Percentiles rank a stretch among this genome's conserved stretches.
phyloP scores from a whole-genome alignment of 805 yeast species.

The Candida hispaniensis region DNA sequence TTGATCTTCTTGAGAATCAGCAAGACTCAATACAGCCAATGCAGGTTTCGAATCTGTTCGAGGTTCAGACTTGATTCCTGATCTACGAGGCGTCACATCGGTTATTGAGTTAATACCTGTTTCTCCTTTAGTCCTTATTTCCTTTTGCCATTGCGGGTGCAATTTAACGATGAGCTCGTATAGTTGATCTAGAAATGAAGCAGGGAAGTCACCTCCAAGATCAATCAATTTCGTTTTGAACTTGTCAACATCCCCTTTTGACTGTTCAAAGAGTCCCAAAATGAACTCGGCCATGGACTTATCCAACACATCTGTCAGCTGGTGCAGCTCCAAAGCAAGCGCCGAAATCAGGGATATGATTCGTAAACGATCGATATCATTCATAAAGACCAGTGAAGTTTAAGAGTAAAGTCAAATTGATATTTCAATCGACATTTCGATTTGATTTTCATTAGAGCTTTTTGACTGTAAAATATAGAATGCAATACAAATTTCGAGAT shows the following conservation, averaged over 20 bases:
- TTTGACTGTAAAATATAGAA: no score
- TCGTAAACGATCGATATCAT: slow-evolving; percentile 28
- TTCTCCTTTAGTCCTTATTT: neutral
- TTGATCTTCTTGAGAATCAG: no score
- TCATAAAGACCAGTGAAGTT: no score
- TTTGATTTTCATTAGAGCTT: no score
- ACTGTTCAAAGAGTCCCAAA: slow-evolving; percentile 30
- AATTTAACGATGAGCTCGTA: slow-evolving; percentile 25
- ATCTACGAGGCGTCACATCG: slow-evolving; percentile 7
- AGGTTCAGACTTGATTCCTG: slow-evolving; percentile 2
- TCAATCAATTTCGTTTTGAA: slow-evolving; percentile 34
- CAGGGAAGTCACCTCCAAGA: slow-evolving; percentile 36
- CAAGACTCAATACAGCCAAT: no score
- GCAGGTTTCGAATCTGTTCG: no score
- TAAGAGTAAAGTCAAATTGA: no score
- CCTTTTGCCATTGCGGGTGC: slow-evolving; percentile 27
- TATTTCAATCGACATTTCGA: no score
- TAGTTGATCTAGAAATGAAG: slow-evolving; percentile 24
- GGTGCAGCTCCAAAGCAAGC: slow-evolving; percentile 27
- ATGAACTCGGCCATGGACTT: slow-evolving; percentile 39
- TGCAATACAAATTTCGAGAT: no score
- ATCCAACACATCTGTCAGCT: slow-evolving; percentile 34
- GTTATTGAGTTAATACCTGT: slow-evolving; percentile 1
- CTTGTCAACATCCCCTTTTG: slow-evolving; percentile 26
- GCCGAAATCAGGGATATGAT: slow-evolving; percentile 28